Percentiles rank a stretch among this genome's conserved stretches.
phyloP scores from a whole-genome alignment of 768 basidiomycete species.

The Hemileccinum impolitum region DNA sequence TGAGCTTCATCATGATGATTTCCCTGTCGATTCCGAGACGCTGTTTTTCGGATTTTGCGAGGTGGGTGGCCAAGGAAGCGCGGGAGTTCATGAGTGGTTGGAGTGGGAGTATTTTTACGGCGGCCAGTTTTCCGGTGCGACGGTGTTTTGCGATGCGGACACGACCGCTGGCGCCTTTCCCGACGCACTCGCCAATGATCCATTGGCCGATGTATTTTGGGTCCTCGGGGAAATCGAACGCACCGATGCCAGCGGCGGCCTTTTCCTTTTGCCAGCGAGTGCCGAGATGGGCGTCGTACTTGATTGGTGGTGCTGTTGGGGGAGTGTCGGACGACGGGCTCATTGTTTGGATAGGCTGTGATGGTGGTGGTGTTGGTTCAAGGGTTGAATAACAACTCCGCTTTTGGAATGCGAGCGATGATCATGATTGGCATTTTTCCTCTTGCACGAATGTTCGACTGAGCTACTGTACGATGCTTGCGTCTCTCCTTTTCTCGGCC shows the following conservation, averaged over 20 bases:
- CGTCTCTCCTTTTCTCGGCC: constrained; percentile 20
- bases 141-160: constrained; percentile 91
- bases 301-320: constrained; percentile 68
- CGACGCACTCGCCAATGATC: constrained; percentile 91
- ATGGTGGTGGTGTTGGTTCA: constrained; percentile 12
- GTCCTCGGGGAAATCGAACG: constrained; percentile 82
- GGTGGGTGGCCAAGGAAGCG: constrained; percentile 59
- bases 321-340: constrained; percentile 44
- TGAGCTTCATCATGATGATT: constrained; percentile 99
- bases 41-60: constrained; percentile 75
- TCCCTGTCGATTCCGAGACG: constrained; percentile 88
- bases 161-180: constrained; percentile 90
- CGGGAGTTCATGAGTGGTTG: constrained; percentile 74
- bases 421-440: too few species aligned
- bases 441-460: too few species aligned
- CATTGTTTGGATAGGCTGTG: constrained; percentile 19
- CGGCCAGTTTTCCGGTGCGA: constrained; percentile 85
- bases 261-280: constrained; percentile 89
- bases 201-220: constrained; percentile 87
- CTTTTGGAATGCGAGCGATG: too few species aligned
- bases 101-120: constrained; percentile 91
- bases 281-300: constrained; percentile 65
- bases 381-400: constrained; percentile 6
- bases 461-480: too few species aligned
- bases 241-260: constrained; percentile 69